Conservation (phyloP, 768 basidiomycete species). For the Podaxis mareebaensis region DNA sequence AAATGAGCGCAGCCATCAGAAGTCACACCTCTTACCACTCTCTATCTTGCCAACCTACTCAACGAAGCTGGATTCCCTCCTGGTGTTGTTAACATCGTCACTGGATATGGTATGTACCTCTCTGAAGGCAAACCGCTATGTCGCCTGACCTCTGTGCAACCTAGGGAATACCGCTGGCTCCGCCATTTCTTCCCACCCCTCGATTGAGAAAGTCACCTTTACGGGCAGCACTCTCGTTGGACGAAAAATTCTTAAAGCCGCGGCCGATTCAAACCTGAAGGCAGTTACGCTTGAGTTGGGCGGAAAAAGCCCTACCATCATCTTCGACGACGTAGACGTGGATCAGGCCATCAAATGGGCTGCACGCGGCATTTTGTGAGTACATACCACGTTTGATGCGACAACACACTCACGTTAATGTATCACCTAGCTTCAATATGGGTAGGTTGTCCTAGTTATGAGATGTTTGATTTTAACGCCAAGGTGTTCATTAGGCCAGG, state of each 20-base stretch:
- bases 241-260: conserved; percentile 68
- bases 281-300: conserved; percentile 74
- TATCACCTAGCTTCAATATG: conserved; percentile 27
- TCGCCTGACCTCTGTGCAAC: neutral
- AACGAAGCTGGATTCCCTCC: conserved; percentile 74
- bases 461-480: too few species aligned
- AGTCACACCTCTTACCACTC: conserved; percentile 67
- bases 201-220: conserved; percentile 74
- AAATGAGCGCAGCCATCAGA: conserved; percentile 53
- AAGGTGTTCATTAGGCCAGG: conserved; percentile 43
- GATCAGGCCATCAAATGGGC: conserved; percentile 70
- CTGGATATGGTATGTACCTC: conserved; percentile 52
- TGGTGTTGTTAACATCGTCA: conserved; percentile 73
- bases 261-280: conserved; percentile 75
- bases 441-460: conserved; percentile 17
- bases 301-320: conserved; percentile 62
- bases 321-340: conserved; percentile 66
- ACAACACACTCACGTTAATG: neutral
- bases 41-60: conserved; percentile 51
- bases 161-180: conserved; percentile 55
- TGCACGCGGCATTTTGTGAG: conserved; percentile 65
- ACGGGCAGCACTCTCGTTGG: conserved; percentile 77
- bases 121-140: neutral
- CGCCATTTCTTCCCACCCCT: conserved; percentile 64
- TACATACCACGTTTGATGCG: neutral